phyloP scores from a whole-genome alignment of 371 early-diverging fungal genomes.

The Mucor plumbeus region DNA sequence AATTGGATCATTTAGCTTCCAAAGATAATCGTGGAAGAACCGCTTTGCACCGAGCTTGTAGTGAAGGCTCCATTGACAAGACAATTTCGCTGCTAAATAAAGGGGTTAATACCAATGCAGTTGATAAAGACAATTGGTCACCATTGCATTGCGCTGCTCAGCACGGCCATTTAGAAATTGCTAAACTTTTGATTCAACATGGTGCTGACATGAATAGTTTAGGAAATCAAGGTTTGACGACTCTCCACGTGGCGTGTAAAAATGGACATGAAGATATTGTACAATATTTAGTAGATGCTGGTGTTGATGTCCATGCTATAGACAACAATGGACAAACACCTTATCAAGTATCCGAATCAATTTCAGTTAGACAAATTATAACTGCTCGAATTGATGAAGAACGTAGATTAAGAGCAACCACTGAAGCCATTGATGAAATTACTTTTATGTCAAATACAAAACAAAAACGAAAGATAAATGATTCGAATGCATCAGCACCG shows the following conservation, averaged over 20 bases:
- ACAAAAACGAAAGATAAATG: slow-evolving; percentile 30
- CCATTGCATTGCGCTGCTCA: slow-evolving; percentile 85
- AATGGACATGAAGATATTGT: slow-evolving; percentile 64
- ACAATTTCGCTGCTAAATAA: slow-evolving; percentile 39
- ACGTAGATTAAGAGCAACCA: slow-evolving; percentile 41
- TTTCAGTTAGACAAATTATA: slow-evolving; percentile 32
- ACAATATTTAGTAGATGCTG: slow-evolving; percentile 62
- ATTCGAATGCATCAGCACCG: slow-evolving; percentile 22
- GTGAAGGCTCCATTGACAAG: slow-evolving; percentile 31
- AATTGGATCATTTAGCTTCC: slow-evolving; percentile 39
- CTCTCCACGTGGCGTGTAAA: slow-evolving; percentile 49
- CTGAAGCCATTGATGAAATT: slow-evolving; percentile 41
- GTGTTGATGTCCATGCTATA: slow-evolving; percentile 64
- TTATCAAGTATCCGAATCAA: slow-evolving; percentile 54
- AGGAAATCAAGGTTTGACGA: slow-evolving; percentile 62
- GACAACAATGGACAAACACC: slow-evolving; percentile 61
- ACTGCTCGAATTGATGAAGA: slow-evolving; percentile 49
- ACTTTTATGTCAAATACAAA: slow-evolving; percentile 47
- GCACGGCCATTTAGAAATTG: slow-evolving; percentile 67
- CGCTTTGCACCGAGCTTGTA: slow-evolving; percentile 42
- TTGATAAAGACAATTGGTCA: slow-evolving; percentile 71
- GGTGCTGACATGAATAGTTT: slow-evolving; percentile 73
- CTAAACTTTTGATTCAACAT: slow-evolving; percentile 65
- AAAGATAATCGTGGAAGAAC: slow-evolving; percentile 41
- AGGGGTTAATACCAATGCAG: slow-evolving; percentile 79